A percentile compares a stretch with the other conserved stretches of the same genome.
These are phyloP conservation scores for Hanseniaspora occidentalis DNA, from an alignment of 805 yeast species.

Conservation along the genomic window DNA sequence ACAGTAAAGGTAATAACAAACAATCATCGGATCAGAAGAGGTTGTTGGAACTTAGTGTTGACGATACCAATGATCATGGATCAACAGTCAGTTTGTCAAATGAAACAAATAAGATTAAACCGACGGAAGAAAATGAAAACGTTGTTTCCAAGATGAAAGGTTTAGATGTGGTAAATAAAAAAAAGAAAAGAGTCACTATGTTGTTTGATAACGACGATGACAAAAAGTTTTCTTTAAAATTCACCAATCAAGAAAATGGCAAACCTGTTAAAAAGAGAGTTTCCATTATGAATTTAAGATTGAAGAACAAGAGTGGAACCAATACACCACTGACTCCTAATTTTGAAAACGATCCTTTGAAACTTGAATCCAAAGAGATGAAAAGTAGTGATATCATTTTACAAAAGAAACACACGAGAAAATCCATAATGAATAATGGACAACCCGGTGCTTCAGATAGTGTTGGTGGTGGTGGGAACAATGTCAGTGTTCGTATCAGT, in stretches of 20 bases:
- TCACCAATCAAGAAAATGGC: not conserved
- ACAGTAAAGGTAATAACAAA: too few relatives aligned
- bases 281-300: not conserved
- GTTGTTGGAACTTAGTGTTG: not conserved
- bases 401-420: not conserved
- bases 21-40: too few relatives aligned
- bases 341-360: not conserved
- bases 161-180: conserved; percentile 2
- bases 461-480: not conserved
- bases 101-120: not conserved
- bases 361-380: too few relatives aligned
- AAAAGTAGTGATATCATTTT: too few relatives aligned
- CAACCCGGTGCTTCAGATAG: too few relatives aligned
- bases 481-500: not conserved
- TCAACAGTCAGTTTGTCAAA: too few relatives aligned
- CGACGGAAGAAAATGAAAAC: conserved; percentile 2
- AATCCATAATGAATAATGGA: too few relatives aligned
- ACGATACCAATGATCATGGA: too few relatives aligned
- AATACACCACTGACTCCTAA: not conserved
- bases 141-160: conserved; percentile 1
- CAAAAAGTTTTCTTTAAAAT: not conserved
- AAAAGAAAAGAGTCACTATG: conserved; percentile 17
- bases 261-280: not conserved
- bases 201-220: conserved; percentile 18
- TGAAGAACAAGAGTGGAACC: not conserved